Base-by-base conservation (phyloP, 1,139 yeast genomes). In the Suhomyces atakaporum region DNA sequence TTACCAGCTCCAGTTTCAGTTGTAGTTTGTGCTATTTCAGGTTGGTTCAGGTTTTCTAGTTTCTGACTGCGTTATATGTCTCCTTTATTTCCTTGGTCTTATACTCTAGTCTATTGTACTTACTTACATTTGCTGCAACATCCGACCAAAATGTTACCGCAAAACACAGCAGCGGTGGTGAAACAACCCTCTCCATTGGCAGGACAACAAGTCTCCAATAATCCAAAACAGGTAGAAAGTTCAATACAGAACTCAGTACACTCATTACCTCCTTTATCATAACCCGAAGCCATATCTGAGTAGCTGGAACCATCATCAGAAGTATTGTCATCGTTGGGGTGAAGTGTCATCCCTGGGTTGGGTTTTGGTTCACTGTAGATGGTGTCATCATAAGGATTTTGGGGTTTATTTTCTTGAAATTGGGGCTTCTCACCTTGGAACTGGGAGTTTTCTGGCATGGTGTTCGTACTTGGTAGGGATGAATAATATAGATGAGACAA, bases 161-260 rank as follows among this genome's bases (percentile, higher is more conserved):
- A 49, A 51, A 68, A 63, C 1, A 65, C 51, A 10, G 73, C 73
- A 18, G 56, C 42, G 11, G 63, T 50, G 22, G 70, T 60, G 35
- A 69, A 43, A 43, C 64, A 70, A 11, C 77, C 75, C 33, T 69
- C 75, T 3, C 70, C 69, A 22, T 54, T 56, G 26, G 62, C 47
- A 8, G 77, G 76, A 46, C 73, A 69, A 49, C 73, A 70, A 5
- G 59, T 50, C 33, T 66, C 70, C 31, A 63, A 62, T 35, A 68
- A 52, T 1, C 77, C 76, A 39, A 70, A 71, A 45, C 77, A 71
- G 10, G 62, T 43, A 38, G 56, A 54, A 33, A 53, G 56, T 39
- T 69, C 75, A 32, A 65, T 47, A 43, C 73, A 69, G 42, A 70
- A 70, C 43, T 69, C 75, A 4, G 71, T 53, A 45, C 77, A 71